Evolutionary conservation across 768 basidiomycete genomes (phyloP).

Genomic region (Phaeotremella fagi): DNA sequence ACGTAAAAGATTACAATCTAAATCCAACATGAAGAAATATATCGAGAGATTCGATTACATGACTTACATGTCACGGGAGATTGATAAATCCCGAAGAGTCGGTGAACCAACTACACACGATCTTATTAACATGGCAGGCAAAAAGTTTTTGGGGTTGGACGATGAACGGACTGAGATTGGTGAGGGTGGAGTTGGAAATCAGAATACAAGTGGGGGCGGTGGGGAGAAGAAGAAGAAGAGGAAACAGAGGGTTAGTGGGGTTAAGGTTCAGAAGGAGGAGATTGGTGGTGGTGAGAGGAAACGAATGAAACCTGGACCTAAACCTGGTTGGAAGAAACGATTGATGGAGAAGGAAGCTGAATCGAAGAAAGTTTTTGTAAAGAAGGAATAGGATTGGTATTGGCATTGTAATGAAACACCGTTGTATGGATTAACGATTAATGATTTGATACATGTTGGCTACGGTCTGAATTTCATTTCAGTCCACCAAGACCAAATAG

Average conservation of each 20-base stretch:
- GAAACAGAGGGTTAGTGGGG: not conserved
- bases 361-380: not conserved
- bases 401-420: not conserved
- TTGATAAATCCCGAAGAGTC: constrained; percentile 12
- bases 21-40: constrained; percentile 24
- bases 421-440: not conserved
- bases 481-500: constrained; percentile 34
- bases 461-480: constrained; percentile 37
- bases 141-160: constrained; percentile 27
- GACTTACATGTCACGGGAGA: constrained; percentile 19
- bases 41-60: constrained; percentile 36
- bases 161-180: constrained; percentile 3
- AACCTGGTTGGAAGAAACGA: constrained; percentile 30
- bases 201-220: not conserved
- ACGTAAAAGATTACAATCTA: constrained; percentile 28
- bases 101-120: constrained; percentile 19
- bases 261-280: not conserved
- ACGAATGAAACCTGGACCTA: constrained; percentile 32
- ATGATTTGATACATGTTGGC: not conserved
- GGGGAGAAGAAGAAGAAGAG: constrained; percentile 7
- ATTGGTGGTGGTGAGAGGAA: constrained; percentile 10
- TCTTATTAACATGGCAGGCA: constrained; percentile 27
- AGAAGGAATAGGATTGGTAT: not conserved
- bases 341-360: not conserved
- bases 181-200: not conserved